Evolutionary conservation across 1,284 basidiomycete species (phyloP), one percentile per base, ranked within the genome.

Genomic region (Polyporus tsugae): DNA sequence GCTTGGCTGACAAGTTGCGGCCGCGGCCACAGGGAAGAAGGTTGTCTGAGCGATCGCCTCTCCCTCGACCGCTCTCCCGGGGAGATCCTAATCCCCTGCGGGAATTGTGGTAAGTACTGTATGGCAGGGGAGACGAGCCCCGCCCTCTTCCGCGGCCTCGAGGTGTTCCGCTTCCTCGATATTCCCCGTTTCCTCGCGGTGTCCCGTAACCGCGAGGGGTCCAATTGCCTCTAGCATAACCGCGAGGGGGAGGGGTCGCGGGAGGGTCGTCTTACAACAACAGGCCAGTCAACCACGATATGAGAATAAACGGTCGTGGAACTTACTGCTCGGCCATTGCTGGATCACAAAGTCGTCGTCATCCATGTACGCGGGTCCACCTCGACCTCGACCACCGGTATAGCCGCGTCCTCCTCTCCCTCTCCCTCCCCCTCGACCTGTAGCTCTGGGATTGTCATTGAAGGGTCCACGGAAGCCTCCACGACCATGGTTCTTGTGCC

Each of bases 331-430:
- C 10, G 73, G 63, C 75, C 76, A 78, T 62, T 74, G 70, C 63
- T 79, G 78, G 10, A 81, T 75, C 15, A 77, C 74, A 22, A 77
- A 75, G 65, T 81, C 80, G 42, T 76, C 72, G 2, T 75, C 73
- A 55, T 79, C 77, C 35, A 76, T 13, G 29, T 70, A 65, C 36
- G 61, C 41, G 9, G 67, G 59, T 10, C 67, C 70, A 3, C 75
- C 74, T 61, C 76, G 22, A 1, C 77, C 76, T 58, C 76, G 38
- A 44, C 77, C 75, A 68, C 74, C 44, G 10, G 74, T 68, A 13
- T 72, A 42, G 36, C 74, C 74, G 62, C 73, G 49, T 55, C 75
- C 72, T n/a, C 76, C 67, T 29, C 75, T 72, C 10, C 74, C 67
- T 29, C 75, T 72, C 10, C 74, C 69, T 65, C 78, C 71, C n/a